These are phyloP conservation scores for Schizosaccharomyces pombe DNA, from an alignment of 805 yeast genomes.

Conservation along the genomic window DNA sequence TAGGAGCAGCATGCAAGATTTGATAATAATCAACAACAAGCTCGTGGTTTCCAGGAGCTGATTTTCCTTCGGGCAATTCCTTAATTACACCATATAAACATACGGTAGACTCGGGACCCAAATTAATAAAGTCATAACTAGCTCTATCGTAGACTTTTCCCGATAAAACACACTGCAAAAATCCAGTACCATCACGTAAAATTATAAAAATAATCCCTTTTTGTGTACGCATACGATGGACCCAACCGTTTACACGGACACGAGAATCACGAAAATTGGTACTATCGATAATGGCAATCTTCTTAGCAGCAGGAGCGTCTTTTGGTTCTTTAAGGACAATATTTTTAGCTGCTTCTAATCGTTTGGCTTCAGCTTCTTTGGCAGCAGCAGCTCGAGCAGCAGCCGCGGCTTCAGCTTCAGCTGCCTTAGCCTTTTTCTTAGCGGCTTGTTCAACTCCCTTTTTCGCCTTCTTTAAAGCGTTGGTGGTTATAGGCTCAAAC, in stretches of 20 bases:
- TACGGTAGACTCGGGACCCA: slow-evolving; percentile 76
- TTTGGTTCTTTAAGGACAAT: slow-evolving; percentile 53
- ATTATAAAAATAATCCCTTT: slow-evolving; percentile 81
- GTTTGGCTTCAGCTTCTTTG: slow-evolving; percentile 47
- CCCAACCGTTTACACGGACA: slow-evolving; percentile 76
- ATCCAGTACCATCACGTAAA: slow-evolving; percentile 88
- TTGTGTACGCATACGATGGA: slow-evolving; percentile 79
- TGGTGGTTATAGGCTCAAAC: slow-evolving; percentile 59
- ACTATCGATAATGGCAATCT: slow-evolving; percentile 38
- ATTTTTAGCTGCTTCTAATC: slow-evolving; percentile 54
- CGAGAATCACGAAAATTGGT: slow-evolving; percentile 39
- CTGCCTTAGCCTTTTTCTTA: slow-evolving; percentile 53
- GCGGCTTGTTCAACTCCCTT: slow-evolving; percentile 83
- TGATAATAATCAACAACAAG: slow-evolving; percentile 74
- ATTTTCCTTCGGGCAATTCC: slow-evolving; percentile 81
- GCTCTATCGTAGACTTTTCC: slow-evolving; percentile 62
- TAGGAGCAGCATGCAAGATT: slow-evolving; percentile 78
- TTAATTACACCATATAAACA: slow-evolving; percentile 56
- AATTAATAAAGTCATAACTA: slow-evolving; percentile 59
- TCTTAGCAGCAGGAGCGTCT: slow-evolving; percentile 44
- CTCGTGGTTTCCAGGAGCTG: slow-evolving; percentile 95
- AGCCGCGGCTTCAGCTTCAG: slow-evolving; percentile 24
- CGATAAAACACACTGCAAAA: slow-evolving; percentile 57
- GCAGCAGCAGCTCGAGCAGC: slow-evolving; percentile 29
- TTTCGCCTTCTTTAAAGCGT: slow-evolving; percentile 86